Evolutionary conservation across 768 basidiomycete genomes (phyloP).

Genomic region (Trametes sanguinea): DNA sequence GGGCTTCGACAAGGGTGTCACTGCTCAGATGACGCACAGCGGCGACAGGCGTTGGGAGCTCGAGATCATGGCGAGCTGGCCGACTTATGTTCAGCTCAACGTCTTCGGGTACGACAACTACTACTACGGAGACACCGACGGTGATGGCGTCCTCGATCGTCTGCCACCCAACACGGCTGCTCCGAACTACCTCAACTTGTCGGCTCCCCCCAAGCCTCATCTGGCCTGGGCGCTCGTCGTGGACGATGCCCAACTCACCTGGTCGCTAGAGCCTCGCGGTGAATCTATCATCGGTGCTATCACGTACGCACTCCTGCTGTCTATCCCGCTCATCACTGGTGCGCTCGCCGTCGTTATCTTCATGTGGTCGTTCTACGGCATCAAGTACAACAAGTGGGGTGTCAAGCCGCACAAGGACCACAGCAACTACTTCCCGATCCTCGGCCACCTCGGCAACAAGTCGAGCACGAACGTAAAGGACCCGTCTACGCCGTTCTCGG

Average conservation of each 20-base stretch:
- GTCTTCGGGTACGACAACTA: constrained; percentile 90
- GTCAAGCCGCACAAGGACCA: constrained; percentile 69
- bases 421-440: constrained; percentile 86
- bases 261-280: constrained; percentile 82
- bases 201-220: constrained; percentile 85
- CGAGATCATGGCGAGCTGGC: constrained; percentile 90
- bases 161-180: constrained; percentile 86
- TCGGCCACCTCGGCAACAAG: constrained; percentile 63
- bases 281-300: constrained; percentile 78
- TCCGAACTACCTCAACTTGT: constrained; percentile 89
- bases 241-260: constrained; percentile 74
- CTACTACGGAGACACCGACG: constrained; percentile 90
- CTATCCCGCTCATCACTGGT: constrained; percentile 85
- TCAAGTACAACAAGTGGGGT: constrained; percentile 92
- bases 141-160: constrained; percentile 86
- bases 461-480: constrained; percentile 76
- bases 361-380: constrained; percentile 96
- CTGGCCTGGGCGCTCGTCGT: constrained; percentile 85
- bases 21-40: constrained; percentile 65
- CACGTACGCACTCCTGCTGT: constrained; percentile 81
- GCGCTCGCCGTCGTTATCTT: constrained; percentile 81
- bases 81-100: constrained; percentile 86
- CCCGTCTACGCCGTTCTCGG: constrained; percentile 49
- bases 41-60: constrained; percentile 76
- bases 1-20: constrained; percentile 86